phyloP scores from a whole-genome alignment of 495 filamentous ascomycete species.

The Terfezia boudieri region DNA sequence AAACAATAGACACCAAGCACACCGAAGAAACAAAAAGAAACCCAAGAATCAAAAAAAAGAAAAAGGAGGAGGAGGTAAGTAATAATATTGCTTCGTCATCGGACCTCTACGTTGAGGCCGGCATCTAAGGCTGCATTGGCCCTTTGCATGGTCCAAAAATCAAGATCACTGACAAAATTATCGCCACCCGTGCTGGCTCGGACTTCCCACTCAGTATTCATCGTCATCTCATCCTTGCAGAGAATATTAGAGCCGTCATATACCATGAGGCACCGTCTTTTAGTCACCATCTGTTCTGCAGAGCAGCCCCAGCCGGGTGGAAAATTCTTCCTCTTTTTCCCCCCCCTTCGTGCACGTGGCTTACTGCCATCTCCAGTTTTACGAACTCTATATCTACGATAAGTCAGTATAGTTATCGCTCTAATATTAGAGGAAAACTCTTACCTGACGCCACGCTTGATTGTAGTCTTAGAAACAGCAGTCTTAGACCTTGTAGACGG shows the following conservation, averaged over 20 bases:
- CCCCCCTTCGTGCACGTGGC: conserved; percentile 37
- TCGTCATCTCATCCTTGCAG: conserved; percentile 99
- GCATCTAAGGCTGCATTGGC: conserved; percentile 21
- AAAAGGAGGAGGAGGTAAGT: neutral
- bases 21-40: neutral
- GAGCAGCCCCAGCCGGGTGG: conserved; percentile 82
- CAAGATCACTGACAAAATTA: conserved; percentile 75
- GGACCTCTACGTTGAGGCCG: neutral
- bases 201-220: conserved; percentile 84
- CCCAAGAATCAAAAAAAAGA: neutral
- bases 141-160: conserved; percentile 70
- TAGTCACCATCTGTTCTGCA: conserved; percentile 81
- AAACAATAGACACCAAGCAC: neutral
- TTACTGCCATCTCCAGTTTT: conserved; percentile 11
- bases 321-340: conserved; percentile 79
- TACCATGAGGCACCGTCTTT: conserved; percentile 83
- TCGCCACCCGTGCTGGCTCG: conserved; percentile 33
- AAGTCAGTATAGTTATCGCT: conserved; percentile 1
- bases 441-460: conserved; percentile 29
- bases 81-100: neutral
- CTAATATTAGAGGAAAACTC: conserved; percentile 19
- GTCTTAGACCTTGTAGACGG: too few relatives aligned
- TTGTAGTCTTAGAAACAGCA: conserved; percentile 15
- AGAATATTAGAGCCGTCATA: conserved; percentile 76
- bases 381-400: conserved; percentile 36